phyloP scores from a whole-genome alignment of 2,329 filamentous ascomycete species.

The Fusarium gaditjirri region DNA sequence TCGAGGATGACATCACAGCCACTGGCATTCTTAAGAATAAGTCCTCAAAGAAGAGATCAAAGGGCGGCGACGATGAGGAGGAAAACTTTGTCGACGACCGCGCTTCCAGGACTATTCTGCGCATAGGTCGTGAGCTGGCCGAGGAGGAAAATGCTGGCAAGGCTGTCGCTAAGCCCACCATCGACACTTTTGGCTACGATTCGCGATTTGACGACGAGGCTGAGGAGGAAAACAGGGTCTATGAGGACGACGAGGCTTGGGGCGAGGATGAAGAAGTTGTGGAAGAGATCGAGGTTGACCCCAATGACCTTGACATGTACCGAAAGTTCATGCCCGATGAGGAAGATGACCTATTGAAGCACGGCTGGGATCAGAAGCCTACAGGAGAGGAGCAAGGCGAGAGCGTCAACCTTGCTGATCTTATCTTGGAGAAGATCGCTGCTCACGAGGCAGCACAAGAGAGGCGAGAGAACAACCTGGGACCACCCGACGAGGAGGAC shows the following conservation, averaged over 20 bases:
- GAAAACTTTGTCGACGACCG: constrained; percentile 86
- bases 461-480: constrained; percentile 53
- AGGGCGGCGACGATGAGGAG: constrained; percentile 68
- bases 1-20: constrained; percentile 86
- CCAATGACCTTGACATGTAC: constrained; percentile 88
- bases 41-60: constrained; percentile 75
- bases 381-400: constrained; percentile 59
- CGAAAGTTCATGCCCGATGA: constrained; percentile 85
- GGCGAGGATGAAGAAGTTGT: constrained; percentile 80
- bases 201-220: constrained; percentile 73
- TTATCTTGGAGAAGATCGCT: constrained; percentile 95
- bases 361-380: constrained; percentile 65
- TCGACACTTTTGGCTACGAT: constrained; percentile 79
- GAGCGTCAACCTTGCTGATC: constrained; percentile 85
- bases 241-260: constrained; percentile 74
- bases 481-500: constrained; percentile 79
- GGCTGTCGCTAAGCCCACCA: constrained; percentile 54
- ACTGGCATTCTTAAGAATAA: constrained; percentile 78
- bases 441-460: constrained; percentile 81
- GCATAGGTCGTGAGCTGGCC: constrained; percentile 87
- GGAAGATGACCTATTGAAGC: constrained; percentile 78
- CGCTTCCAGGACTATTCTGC: constrained; percentile 87
- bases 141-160: constrained; percentile 74
- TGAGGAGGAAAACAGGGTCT: constrained; percentile 55
- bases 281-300: constrained; percentile 83